Conservation (phyloP, 768 basidiomycete genomes). For the Jaapia argillacea region DNA sequence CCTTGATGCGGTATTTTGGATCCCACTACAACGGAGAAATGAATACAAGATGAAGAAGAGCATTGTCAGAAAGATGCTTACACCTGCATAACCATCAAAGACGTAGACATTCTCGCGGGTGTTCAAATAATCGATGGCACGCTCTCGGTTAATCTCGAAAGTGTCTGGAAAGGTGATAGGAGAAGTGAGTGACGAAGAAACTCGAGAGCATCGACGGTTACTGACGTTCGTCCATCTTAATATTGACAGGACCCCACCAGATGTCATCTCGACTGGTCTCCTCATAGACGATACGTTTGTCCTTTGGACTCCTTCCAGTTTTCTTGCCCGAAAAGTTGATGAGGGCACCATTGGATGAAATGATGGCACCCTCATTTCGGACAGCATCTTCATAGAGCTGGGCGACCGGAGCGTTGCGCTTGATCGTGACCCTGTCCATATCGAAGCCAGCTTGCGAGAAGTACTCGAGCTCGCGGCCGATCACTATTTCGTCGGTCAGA, state of each 20-base stretch:
- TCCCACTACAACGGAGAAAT: slow-evolving; percentile 58
- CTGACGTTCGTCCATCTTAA: slow-evolving; percentile 95
- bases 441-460: slow-evolving; percentile 99
- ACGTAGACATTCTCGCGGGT: slow-evolving; percentile 98
- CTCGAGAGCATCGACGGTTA: slow-evolving; percentile 7
- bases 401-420: slow-evolving; percentile 86
- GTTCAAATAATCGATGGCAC: slow-evolving; percentile 98
- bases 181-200: slow-evolving; percentile 6
- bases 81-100: slow-evolving; percentile 91
- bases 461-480: slow-evolving; percentile 89
- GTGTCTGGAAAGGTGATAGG: slow-evolving; percentile 50
- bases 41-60: slow-evolving; percentile 7
- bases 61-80: slow-evolving; percentile 21
- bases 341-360: slow-evolving; percentile 89
- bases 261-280: slow-evolving; percentile 94
- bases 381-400: slow-evolving; percentile 96
- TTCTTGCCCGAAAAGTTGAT: slow-evolving; percentile 99
- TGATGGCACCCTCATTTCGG: slow-evolving; percentile 96
- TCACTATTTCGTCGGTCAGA: slow-evolving; percentile 39
- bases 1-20: slow-evolving; percentile 98
- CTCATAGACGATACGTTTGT: slow-evolving; percentile 99
- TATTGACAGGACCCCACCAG: slow-evolving; percentile 99
- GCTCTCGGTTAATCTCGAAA: slow-evolving; percentile 97
- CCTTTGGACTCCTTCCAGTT: slow-evolving; percentile 95
- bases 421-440: slow-evolving; percentile 94